Evolutionary conservation across 2,329 filamentous ascomycete species (phyloP).

Genomic region (Cadophora luteo-olivacea): DNA sequence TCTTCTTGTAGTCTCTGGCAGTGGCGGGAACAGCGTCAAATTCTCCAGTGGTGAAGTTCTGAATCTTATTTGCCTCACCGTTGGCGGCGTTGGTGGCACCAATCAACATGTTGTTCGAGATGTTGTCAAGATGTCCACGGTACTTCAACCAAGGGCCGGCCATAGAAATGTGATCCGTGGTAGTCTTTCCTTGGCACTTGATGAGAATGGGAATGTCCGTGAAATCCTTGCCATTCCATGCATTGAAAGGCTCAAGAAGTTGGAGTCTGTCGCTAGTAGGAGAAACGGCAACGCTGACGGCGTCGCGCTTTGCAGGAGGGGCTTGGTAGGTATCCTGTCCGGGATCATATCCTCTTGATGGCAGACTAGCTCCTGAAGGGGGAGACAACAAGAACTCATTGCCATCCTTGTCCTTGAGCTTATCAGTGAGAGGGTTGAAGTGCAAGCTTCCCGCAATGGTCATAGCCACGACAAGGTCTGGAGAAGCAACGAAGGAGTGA

Average conservation of each 20-base stretch:
- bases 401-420: slow-evolving; percentile 91
- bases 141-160: slow-evolving; percentile 98
- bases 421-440: slow-evolving; percentile 96
- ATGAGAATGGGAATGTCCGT: slow-evolving; percentile 87
- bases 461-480: slow-evolving; percentile 87
- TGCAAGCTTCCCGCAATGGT: slow-evolving; percentile 80
- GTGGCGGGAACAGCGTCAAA: slow-evolving; percentile 90
- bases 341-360: slow-evolving; percentile 82
- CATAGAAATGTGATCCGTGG: slow-evolving; percentile 97
- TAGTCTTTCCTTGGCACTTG: slow-evolving; percentile 96
- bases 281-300: slow-evolving; percentile 81
- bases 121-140: slow-evolving; percentile 98
- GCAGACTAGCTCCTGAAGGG: slow-evolving; percentile 83
- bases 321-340: slow-evolving; percentile 96
- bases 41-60: slow-evolving; percentile 85
- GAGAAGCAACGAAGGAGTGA: slow-evolving; percentile 91
- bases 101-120: slow-evolving; percentile 99
- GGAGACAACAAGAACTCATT: slow-evolving; percentile 90
- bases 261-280: slow-evolving; percentile 94
- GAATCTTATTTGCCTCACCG: slow-evolving; percentile 96
- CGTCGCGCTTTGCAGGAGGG: slow-evolving; percentile 78
- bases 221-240: slow-evolving; percentile 94
- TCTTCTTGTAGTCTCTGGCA: slow-evolving; percentile 97
- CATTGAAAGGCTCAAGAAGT: slow-evolving; percentile 81
- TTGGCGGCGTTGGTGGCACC: slow-evolving; percentile 96